Conservation (phyloP, 352 stramenopile genomes). For the Globisporangium uncinulatum region DNA sequence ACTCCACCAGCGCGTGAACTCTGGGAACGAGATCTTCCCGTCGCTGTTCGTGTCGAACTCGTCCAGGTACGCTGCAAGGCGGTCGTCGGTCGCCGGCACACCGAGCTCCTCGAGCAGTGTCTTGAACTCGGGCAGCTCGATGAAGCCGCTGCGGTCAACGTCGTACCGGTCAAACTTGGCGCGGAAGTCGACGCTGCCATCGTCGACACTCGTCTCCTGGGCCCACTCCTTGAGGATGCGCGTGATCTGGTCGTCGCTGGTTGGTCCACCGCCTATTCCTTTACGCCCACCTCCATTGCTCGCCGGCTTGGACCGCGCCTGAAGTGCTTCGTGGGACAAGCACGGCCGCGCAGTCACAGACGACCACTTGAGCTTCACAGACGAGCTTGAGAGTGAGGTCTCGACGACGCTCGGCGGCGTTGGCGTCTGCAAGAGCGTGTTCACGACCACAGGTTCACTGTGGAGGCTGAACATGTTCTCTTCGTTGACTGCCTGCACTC, state of each 20-base stretch:
- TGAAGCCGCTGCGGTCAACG: conserved; percentile 58
- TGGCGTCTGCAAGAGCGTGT: conserved; percentile 81
- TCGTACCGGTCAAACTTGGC: conserved; percentile 76
- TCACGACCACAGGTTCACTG: conserved; percentile 70
- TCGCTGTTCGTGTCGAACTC: conserved; percentile 80
- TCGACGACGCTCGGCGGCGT: conserved; percentile 35
- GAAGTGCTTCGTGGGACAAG: conserved; percentile 46
- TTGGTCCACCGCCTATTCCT: conserved; percentile 9
- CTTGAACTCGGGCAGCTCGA: conserved; percentile 83
- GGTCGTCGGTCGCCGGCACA: conserved; percentile 70
- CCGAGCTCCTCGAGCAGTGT: conserved; percentile 84
- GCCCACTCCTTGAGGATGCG: conserved; percentile 83
- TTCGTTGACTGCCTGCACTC: conserved; percentile 79
- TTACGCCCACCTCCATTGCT: conserved; percentile 6
- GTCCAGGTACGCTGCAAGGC: conserved; percentile 75
- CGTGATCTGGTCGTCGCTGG: conserved; percentile 55
- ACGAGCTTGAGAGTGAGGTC: conserved; percentile 7
- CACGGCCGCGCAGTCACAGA: conserved; percentile 31
- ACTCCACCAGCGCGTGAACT: conserved; percentile 90
- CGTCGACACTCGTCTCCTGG: conserved; percentile 70
- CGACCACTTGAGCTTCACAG: conserved; percentile 52
- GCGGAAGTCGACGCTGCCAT: conserved; percentile 63
- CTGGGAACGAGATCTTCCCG: conserved; percentile 78
- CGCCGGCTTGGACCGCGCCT: conserved; percentile 23
- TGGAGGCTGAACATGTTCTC: conserved; percentile 64